These are phyloP conservation scores for Colletotrichum sp. DNA, from an alignment of 2,329 filamentous ascomycete species.

Conservation along the genomic window DNA sequence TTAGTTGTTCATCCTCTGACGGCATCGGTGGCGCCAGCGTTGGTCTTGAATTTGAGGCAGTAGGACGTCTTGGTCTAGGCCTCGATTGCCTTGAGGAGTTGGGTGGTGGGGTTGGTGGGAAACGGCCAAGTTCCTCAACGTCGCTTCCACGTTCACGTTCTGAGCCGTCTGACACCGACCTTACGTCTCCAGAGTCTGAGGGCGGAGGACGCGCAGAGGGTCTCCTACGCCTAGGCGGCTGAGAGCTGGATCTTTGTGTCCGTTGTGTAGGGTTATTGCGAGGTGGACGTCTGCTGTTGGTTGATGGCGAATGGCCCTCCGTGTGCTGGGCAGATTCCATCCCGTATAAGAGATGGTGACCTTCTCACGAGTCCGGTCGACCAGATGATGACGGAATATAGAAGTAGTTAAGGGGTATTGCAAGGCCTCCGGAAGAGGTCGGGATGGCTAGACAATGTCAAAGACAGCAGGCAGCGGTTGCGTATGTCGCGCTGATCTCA, in stretches of 20 bases:
- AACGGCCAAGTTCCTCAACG: not conserved
- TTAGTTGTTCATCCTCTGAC: constrained; percentile 4
- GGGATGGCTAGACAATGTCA: not conserved
- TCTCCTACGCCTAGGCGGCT: not conserved
- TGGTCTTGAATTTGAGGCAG: not conserved
- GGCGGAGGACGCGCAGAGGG: not conserved
- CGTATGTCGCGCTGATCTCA: constrained; percentile 8
- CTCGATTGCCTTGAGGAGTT: not conserved
- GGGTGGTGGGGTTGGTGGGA: not conserved
- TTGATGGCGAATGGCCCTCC: constrained; percentile 7
- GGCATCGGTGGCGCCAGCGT: not conserved
- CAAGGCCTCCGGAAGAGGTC: not conserved
- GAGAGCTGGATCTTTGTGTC: not conserved
- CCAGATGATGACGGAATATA: not conserved
- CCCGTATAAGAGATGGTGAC: not conserved
- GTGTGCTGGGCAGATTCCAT: constrained; percentile 19
- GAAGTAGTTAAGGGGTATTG: not conserved
- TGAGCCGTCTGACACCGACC: not conserved
- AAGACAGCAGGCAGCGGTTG: not conserved
- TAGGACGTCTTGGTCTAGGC: not conserved
- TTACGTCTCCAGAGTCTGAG: not conserved
- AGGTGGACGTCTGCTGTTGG: not conserved
- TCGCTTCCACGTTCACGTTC: not conserved
- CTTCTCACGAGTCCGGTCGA: not conserved
- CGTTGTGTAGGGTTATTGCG: not conserved